Conservation (phyloP, 352 stramenopile genomes). For the Phytophthora syringae region DNA sequence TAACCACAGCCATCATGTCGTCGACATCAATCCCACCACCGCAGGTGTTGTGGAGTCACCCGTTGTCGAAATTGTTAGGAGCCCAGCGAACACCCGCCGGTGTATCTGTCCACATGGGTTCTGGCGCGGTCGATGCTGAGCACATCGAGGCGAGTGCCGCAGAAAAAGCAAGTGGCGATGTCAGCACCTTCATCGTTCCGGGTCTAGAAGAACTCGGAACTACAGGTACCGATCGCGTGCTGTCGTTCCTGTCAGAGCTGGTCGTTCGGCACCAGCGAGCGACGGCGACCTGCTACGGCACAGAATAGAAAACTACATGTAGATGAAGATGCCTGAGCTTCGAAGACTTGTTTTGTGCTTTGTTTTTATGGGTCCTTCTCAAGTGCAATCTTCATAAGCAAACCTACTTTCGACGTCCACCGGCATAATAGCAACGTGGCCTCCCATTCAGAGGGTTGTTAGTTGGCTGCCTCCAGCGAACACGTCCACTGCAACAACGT, state of each 20-base stretch:
- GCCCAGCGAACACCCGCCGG: constrained; percentile 29
- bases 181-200: constrained; percentile 27
- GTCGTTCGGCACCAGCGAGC: constrained; percentile 35
- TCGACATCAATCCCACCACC: constrained; percentile 38
- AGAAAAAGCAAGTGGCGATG: constrained; percentile 23
- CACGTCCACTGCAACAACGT: not conserved
- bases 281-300: constrained; percentile 29
- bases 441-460: too few relatives aligned
- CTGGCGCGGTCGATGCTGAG: constrained; percentile 23
- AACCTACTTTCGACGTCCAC: too few relatives aligned
- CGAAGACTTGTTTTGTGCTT: too few relatives aligned
- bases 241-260: constrained; percentile 32
- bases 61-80: constrained; percentile 32
- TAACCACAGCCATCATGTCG: constrained; percentile 42
- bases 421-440: too few relatives aligned
- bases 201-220: constrained; percentile 33
- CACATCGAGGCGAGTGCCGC: constrained; percentile 3
- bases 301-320: constrained; percentile 16
- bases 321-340: constrained; percentile 16
- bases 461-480: not conserved
- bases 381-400: too few relatives aligned
- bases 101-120: constrained; percentile 31
- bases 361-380: too few relatives aligned
- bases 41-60: constrained; percentile 35
- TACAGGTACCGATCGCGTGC: constrained; percentile 26